Evolutionary conservation across 495 filamentous ascomycete species (phyloP).

Genomic region (Penicillium herquei): DNA sequence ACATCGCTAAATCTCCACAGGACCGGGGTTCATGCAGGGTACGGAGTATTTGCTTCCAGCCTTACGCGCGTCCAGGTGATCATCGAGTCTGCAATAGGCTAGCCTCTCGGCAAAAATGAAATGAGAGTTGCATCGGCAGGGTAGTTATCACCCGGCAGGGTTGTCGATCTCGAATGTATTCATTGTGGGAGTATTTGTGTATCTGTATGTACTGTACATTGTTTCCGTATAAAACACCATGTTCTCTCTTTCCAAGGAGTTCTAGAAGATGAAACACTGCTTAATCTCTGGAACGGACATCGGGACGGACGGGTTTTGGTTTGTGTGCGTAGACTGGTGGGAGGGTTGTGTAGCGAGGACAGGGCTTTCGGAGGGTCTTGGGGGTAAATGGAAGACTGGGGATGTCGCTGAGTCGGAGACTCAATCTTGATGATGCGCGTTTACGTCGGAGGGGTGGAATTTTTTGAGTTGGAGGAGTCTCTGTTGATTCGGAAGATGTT

Average conservation of each 20-base stretch:
- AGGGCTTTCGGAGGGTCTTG: conserved; percentile 9
- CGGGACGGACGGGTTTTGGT: conserved; percentile 13
- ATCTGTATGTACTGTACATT: neutral
- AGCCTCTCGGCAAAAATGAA: too few species aligned
- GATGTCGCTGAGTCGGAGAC: conserved; percentile 11
- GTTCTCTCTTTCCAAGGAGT: neutral
- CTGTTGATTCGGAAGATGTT: neutral
- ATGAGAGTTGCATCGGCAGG: too few species aligned
- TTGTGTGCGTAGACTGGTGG: conserved; percentile 19
- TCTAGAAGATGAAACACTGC: neutral
- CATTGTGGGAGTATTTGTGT: too few species aligned
- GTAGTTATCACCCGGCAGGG: too few species aligned
- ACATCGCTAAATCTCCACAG: too few species aligned
- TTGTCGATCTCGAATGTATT: too few species aligned
- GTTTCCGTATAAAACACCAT: neutral
- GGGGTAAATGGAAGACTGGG: conserved; percentile 4
- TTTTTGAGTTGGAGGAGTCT: neutral
- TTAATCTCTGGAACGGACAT: conserved; percentile 21
- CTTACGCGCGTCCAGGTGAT: too few species aligned
- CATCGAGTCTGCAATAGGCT: too few species aligned
- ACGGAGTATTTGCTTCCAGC: too few species aligned
- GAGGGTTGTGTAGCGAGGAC: conserved; percentile 20
- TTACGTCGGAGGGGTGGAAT: conserved; percentile 9
- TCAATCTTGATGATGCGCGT: conserved; percentile 20
- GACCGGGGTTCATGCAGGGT: too few species aligned